Base-by-base conservation (phyloP, 2,329 filamentous ascomycete species). In the Sporothrix humicola region DNA sequence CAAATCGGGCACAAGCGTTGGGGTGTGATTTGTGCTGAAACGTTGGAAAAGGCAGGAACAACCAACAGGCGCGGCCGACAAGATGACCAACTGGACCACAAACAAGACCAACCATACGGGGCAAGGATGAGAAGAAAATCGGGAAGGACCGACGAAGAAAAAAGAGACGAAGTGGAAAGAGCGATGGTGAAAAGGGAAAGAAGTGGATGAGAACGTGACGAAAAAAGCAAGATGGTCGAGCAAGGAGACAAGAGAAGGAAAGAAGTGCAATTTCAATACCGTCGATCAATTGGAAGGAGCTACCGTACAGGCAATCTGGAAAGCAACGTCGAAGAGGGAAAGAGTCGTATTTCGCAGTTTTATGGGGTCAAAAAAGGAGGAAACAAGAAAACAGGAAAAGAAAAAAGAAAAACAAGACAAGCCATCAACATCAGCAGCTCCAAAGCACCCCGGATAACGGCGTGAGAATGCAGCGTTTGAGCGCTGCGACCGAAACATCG, bases 11-110 rank as follows among this genome's bases (percentile, higher is more conserved):
- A 20, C 58, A 72, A 75, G 71, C 58, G 75, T 48, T 63, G 44
- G 58, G 8, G 72, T 75, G 73, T 72, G 72, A 73, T 73, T 63
- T 17, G 59, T 76, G 72, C 70, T 74, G 73, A 74, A 76, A 76
- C 74, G 69, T 71, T 71, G 59, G 73, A 75, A 52, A 37, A 42
- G 23, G 20, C 56, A 56, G 71, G 54, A 65, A 63, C 59, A 20
- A 66, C 59, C 50, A 69, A 50, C 48, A n/a, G 13, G 15, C 42
- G 61, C 59, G 69, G 26, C 56, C 23, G 56, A 31, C 48, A 20
- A 54, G 5, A 26, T 56, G 59, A n/a, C 31, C n/a, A 56, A 20
- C 52, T 37, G 23, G 23, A 23, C 17, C 8, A 23, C n/a, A n/a
- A 58, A 15, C 26, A 48, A 72, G 42, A 13, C 46, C 1, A 12